Conservation (phyloP, 768 basidiomycete genomes). For the Tulasnella sp. region DNA sequence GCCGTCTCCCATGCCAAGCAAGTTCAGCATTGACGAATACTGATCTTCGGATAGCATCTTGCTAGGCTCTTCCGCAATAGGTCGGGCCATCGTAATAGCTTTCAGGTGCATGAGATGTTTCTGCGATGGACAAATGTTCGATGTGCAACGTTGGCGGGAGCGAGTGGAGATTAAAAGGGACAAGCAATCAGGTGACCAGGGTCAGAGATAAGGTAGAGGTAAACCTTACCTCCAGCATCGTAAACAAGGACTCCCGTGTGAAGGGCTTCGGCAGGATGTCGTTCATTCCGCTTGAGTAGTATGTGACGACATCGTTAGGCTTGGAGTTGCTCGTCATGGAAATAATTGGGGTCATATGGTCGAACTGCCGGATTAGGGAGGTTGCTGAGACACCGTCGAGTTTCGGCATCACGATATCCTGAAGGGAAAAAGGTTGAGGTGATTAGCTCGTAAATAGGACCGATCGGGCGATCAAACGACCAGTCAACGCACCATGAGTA, state of each 20-base stretch:
- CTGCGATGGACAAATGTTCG: constrained; percentile 39
- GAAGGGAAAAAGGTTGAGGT: constrained; percentile 8
- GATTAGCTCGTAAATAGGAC: not conserved
- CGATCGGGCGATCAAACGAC: not conserved
- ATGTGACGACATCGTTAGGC: constrained; percentile 88
- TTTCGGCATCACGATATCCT: constrained; percentile 94
- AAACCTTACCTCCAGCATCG: constrained; percentile 76
- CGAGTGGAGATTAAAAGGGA: constrained; percentile 15
- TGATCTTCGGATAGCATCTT: constrained; percentile 76
- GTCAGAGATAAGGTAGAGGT: not conserved
- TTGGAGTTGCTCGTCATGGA: constrained; percentile 97
- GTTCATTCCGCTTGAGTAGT: constrained; percentile 90
- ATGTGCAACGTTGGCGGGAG: constrained; percentile 15
- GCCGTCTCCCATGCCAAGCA: constrained; percentile 57
- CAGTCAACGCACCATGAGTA: constrained; percentile 71
- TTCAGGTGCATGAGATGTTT: constrained; percentile 88
- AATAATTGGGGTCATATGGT: constrained; percentile 93
- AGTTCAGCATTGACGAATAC: constrained; percentile 71
- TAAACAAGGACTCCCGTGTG: constrained; percentile 84
- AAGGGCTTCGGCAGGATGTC: constrained; percentile 96
- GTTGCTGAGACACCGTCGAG: constrained; percentile 87
- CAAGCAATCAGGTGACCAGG: constrained; percentile 27
- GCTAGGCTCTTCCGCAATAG: constrained; percentile 33
- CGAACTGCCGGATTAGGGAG: constrained; percentile 89
- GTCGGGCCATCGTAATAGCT: constrained; percentile 67